Evolutionary conservation across 75 land plant species (phyloP).

Genomic region (Pinus tabuliformis): DNA sequence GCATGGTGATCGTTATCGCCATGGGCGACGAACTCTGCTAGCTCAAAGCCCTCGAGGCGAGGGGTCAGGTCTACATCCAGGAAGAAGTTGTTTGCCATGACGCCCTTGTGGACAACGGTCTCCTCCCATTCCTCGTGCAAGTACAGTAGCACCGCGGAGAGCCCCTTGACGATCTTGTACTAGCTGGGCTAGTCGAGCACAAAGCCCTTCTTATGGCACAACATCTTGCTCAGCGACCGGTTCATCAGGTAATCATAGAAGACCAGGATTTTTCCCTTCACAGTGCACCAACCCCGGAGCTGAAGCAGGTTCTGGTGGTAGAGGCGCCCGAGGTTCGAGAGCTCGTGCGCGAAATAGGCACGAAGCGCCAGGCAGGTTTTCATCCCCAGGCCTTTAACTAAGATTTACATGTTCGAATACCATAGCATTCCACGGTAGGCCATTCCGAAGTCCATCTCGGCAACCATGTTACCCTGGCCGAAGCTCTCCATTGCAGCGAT

Average conservation of each 20-base stretch:
- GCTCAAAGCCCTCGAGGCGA: slow-evolving; percentile 67
- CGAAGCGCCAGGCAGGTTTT: slow-evolving; percentile 65
- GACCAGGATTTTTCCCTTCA: slow-evolving; percentile 82
- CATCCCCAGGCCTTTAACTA: slow-evolving; percentile 65
- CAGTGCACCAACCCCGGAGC: slow-evolving; percentile 82
- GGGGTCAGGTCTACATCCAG: slow-evolving; percentile 67
- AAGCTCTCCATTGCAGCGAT: slow-evolving; percentile 54
- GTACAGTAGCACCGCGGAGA: slow-evolving; percentile 71
- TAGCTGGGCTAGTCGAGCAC: slow-evolving; percentile 51
- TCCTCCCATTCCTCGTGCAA: slow-evolving; percentile 97
- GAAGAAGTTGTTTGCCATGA: slow-evolving; percentile 62
- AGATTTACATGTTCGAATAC: slow-evolving; percentile 20
- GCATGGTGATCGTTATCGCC: slow-evolving; percentile 22
- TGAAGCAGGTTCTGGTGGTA: slow-evolving; percentile 71
- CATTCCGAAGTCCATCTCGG: slow-evolving; percentile 67
- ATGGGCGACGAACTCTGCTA: slow-evolving; percentile 65
- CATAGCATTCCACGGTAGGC: slow-evolving; percentile 56
- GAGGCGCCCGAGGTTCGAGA: slow-evolving; percentile 45
- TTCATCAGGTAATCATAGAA: slow-evolving; percentile 73
- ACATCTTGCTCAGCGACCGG: slow-evolving; percentile 54
- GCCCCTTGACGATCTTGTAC: slow-evolving; percentile 65
- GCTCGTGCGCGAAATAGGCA: slow-evolving; percentile 50
- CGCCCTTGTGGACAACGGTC: slow-evolving; percentile 68
- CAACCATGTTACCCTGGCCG: slow-evolving; percentile 39
- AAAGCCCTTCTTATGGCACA: slow-evolving; percentile 7